Evolutionary conservation across 2,329 filamentous ascomycete genomes (phyloP).

Genomic region (Talaromyces sp.): DNA sequence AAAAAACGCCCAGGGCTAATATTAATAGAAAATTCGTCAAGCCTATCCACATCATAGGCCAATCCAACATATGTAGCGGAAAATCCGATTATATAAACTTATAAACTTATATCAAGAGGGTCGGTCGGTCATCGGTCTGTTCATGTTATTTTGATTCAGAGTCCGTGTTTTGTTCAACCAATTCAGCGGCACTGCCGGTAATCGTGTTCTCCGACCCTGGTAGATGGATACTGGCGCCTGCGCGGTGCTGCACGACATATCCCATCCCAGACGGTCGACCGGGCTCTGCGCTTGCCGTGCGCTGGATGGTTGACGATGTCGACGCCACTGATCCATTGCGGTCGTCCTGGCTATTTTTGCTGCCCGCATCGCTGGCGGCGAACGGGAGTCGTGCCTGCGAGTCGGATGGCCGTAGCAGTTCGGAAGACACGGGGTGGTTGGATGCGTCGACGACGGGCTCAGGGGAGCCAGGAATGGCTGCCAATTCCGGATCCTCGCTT

Average conservation of each 20-base stretch:
- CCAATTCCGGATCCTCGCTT: constrained; percentile 11
- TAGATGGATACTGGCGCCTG: constrained; percentile 45
- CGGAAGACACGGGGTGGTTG: constrained; percentile 3
- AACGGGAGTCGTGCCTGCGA: constrained; percentile 35
- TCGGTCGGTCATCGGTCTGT: not conserved
- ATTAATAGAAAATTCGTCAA: not conserved
- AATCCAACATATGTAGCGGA: not conserved
- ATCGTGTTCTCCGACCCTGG: constrained; percentile 34
- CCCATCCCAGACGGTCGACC: constrained; percentile 46
- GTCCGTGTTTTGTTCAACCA: constrained; percentile 30
- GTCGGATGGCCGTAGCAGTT: constrained; percentile 13
- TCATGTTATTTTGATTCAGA: constrained; percentile 1
- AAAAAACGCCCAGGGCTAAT: not conserved
- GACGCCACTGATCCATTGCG: constrained; percentile 34
- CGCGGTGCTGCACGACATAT: constrained; percentile 45
- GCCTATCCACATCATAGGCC: not conserved
- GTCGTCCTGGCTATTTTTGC: constrained; percentile 21
- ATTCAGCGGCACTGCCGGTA: constrained; percentile 40
- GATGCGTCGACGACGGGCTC: constrained; percentile 17
- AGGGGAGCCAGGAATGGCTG: constrained; percentile 14
- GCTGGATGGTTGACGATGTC: constrained; percentile 20
- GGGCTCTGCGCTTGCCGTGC: constrained; percentile 25
- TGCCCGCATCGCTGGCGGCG: constrained; percentile 31
- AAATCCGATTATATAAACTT: not conserved
- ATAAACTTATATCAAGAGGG: not conserved